Conservation (phyloP, 169 alveolate genomes). For the Condylostoma magnum region DNA sequence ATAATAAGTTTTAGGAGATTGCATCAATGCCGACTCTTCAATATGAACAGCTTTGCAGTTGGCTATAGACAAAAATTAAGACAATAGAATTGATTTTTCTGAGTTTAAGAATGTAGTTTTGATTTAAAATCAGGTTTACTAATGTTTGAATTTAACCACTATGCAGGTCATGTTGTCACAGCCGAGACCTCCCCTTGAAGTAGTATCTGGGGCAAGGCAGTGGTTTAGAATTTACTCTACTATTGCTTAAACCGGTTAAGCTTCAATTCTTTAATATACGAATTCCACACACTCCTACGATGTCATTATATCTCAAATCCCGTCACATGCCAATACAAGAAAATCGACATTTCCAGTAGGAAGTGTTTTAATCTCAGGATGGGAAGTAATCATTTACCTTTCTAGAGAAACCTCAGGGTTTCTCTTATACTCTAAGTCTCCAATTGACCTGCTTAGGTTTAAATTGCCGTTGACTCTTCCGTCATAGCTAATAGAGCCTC, state of each 20-base stretch:
- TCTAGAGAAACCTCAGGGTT: slow-evolving; percentile 40
- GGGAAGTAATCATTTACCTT: slow-evolving; percentile 62
- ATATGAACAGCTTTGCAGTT: no score
- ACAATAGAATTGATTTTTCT: no score
- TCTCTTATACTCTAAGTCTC: slow-evolving; percentile 67
- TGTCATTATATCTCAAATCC: slow-evolving; percentile 78
- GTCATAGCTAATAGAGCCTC: slow-evolving; percentile 52
- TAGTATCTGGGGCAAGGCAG: slow-evolving; percentile 43
- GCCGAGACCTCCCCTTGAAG: slow-evolving; percentile 44
- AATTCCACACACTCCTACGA: slow-evolving; percentile 59
- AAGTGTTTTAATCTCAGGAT: slow-evolving; percentile 63
- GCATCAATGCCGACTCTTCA: no score
- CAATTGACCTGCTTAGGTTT: slow-evolving; percentile 64
- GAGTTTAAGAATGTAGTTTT: no score
- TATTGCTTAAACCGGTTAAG: neutral
- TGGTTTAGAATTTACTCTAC: slow-evolving; percentile 41
- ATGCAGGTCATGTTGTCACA: slow-evolving; percentile 64
- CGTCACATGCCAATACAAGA: slow-evolving; percentile 81
- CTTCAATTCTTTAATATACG: slow-evolving; percentile 17
- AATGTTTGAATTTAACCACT: neutral
- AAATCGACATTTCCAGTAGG: slow-evolving; percentile 48
- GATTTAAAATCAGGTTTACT: no score
- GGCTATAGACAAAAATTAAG: no score
- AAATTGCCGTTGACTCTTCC: slow-evolving; percentile 65
- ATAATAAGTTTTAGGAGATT: no score